phyloP scores from a whole-genome alignment of 2,329 filamentous ascomycete species.

The Colletotrichum noveboracense region DNA sequence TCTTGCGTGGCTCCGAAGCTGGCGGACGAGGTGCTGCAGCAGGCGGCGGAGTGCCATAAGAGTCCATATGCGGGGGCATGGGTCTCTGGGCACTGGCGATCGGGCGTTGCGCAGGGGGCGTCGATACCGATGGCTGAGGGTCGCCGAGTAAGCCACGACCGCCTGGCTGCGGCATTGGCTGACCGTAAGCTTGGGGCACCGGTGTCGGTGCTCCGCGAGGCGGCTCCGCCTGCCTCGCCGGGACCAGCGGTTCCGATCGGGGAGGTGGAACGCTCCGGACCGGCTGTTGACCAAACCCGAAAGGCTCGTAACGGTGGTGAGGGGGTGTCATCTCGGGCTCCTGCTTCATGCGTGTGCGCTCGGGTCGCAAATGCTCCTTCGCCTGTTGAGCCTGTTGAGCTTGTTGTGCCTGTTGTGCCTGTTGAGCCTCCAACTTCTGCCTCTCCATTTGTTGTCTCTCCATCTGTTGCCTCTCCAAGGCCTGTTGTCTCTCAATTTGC shows the following conservation, averaged over 20 bases:
- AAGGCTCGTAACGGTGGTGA: constrained; percentile 51
- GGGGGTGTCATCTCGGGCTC: constrained; percentile 49
- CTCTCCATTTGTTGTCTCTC: constrained; percentile 14
- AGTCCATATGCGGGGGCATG: constrained; percentile 34
- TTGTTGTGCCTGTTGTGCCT: constrained; percentile 27
- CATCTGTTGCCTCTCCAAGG: background rate
- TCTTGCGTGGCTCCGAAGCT: constrained; percentile 59
- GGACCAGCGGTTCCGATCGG: constrained; percentile 45
- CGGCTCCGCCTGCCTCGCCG: constrained; percentile 47
- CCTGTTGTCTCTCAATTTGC: constrained; percentile 22
- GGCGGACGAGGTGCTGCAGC: constrained; percentile 46
- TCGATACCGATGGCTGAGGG: constrained; percentile 33
- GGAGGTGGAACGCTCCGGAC: constrained; percentile 38
- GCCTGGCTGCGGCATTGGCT: constrained; percentile 45
- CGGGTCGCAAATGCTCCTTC: constrained; percentile 34
- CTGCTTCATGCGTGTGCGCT: constrained; percentile 46
- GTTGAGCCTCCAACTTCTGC: constrained; percentile 30
- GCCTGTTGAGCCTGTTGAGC: constrained; percentile 16
- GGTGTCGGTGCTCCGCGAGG: constrained; percentile 36
- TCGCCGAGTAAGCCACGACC: constrained; percentile 46
- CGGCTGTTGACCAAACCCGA: constrained; percentile 42
- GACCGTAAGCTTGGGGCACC: constrained; percentile 38
- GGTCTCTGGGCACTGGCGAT: constrained; percentile 27
- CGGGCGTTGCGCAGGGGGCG: constrained; percentile 28
- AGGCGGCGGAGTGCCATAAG: constrained; percentile 40